A percentile compares a stretch with the other conserved stretches of the same genome.
Conservation (phyloP, 1,284 basidiomycete species). For the Boletus semigastroideus region DNA sequence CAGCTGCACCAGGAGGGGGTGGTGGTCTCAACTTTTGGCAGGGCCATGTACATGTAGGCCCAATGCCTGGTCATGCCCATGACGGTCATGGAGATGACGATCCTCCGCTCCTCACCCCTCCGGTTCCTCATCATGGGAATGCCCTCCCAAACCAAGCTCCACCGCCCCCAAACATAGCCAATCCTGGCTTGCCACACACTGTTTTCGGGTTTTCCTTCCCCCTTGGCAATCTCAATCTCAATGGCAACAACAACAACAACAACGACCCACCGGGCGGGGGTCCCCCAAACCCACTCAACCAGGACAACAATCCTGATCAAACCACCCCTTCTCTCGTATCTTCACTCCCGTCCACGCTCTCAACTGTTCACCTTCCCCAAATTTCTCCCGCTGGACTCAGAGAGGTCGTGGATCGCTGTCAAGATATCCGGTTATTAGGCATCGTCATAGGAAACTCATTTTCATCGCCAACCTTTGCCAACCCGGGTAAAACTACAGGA, state of each 20-base stretch:
- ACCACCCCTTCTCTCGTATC: slow-evolving; percentile 8
- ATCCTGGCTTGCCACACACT: slow-evolving; percentile 4
- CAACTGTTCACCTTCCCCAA: slow-evolving; percentile 24
- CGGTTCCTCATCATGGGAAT: slow-evolving; percentile 2
- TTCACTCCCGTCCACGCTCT: slow-evolving; percentile 19
- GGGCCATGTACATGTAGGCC: slow-evolving; percentile 10
- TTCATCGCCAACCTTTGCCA: not conserved
- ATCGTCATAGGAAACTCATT: slow-evolving; percentile 22
- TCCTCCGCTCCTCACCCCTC: slow-evolving; percentile 18
- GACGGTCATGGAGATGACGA: slow-evolving; percentile 1
- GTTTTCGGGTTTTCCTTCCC: slow-evolving; percentile 15
- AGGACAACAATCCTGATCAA: not conserved
- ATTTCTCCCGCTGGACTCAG: slow-evolving; percentile 22
- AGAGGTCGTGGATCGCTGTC: slow-evolving; percentile 24
- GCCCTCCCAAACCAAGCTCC: not conserved
- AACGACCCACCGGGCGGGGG: not conserved
- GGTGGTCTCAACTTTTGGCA: slow-evolving; percentile 7
- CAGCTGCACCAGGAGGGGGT: not conserved
- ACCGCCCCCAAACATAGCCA: slow-evolving; percentile 5
- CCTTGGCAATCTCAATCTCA: slow-evolving; percentile 3
- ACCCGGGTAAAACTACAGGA: not conserved
- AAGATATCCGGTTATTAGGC: slow-evolving; percentile 16
- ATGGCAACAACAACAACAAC: not conserved
- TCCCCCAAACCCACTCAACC: slow-evolving; percentile 5
- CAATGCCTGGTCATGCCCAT: not conserved